A percentile compares a stretch with the other conserved stretches of the same genome.
Conservation (phyloP, 73 alveolate genomes). For the Symbiodinium pilosum region DNA sequence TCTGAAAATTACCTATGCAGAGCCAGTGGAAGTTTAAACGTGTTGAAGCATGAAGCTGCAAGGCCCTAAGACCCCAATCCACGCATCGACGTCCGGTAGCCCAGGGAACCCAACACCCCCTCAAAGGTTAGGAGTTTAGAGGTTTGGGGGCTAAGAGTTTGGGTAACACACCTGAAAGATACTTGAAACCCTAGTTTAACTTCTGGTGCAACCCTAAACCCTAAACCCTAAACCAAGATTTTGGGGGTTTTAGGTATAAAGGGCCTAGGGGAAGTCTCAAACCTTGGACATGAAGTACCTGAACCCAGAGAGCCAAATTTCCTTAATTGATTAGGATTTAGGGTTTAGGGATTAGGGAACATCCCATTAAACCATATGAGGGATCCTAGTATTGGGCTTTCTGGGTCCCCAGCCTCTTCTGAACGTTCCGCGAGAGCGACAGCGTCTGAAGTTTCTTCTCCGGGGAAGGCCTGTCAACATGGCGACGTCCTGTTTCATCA, state of each 20-base stretch:
- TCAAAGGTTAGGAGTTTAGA: not conserved
- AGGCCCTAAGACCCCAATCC: not conserved
- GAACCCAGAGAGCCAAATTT: too few relatives aligned
- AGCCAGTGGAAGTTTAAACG: too few relatives aligned
- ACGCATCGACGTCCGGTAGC: not conserved
- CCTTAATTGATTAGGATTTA: too few relatives aligned
- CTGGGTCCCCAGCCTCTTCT: not conserved
- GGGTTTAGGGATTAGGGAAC: too few relatives aligned
- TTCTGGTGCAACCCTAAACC: not conserved
- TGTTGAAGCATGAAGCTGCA: not conserved
- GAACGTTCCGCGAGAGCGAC: slow-evolving; percentile 1
- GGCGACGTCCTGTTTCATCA: too few relatives aligned
- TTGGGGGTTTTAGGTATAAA: not conserved
- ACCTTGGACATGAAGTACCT: not conserved
- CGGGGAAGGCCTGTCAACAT: not conserved
- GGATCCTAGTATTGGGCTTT: too few relatives aligned
- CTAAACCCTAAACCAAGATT: not conserved
- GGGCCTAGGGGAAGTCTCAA: not conserved
- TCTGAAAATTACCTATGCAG: too few relatives aligned
- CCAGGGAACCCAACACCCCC: too few relatives aligned
- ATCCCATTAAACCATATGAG: too few relatives aligned
- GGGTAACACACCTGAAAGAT: not conserved
- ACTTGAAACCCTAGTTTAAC: not conserved
- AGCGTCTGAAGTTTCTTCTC: slow-evolving; percentile 7
- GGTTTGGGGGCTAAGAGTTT: not conserved